Conservation (phyloP, 2,329 filamentous ascomycete species). For the Colletotrichum graminicola region DNA sequence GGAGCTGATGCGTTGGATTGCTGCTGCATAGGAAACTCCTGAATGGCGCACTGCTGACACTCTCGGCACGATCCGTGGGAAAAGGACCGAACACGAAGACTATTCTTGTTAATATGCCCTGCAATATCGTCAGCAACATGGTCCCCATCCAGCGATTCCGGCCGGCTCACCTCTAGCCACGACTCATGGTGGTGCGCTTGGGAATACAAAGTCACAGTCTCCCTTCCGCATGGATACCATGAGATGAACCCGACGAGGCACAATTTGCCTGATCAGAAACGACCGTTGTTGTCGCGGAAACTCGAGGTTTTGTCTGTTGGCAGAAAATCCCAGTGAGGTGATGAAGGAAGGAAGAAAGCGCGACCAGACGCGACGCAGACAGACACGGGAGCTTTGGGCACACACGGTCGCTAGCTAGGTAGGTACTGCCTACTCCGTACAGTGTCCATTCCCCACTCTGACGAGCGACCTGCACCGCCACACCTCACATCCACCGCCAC, state of each 20-base stretch:
- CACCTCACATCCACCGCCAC: neutral
- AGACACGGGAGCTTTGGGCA: neutral
- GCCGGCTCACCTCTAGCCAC: neutral
- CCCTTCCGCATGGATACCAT: no score
- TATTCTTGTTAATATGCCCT: neutral
- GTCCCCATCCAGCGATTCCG: neutral
- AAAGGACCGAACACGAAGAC: neutral
- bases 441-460: neutral
- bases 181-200: neutral
- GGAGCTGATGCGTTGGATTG: neutral
- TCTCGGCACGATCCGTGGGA: neutral
- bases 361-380: constrained; percentile 19
- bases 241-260: neutral
- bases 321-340: neutral
- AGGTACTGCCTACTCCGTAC: no score
- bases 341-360: constrained; percentile 5
- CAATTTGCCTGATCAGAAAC: neutral
- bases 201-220: no score
- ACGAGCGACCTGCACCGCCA: constrained; percentile 3
- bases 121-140: neutral
- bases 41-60: neutral
- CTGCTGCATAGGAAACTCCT: neutral
- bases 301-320: neutral
- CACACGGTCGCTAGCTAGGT: neutral
- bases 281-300: neutral